A percentile compares a stretch with the other conserved stretches of the same genome.
Conservation (phyloP, 176 grass and related monocot species). For the Themeda triandra region DNA sequence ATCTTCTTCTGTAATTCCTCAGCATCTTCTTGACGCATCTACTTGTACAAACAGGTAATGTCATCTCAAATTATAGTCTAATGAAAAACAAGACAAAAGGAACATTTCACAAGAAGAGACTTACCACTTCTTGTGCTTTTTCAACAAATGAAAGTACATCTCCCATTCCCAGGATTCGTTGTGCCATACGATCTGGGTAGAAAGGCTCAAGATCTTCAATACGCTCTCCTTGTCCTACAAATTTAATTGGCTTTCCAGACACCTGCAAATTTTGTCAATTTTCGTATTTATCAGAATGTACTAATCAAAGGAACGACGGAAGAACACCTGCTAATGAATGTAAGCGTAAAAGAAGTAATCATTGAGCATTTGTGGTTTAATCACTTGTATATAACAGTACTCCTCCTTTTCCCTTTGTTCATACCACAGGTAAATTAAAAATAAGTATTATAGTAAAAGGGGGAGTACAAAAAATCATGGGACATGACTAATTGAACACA, state of each 20-base stretch:
- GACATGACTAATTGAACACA: not conserved
- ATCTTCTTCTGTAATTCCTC: constrained; percentile 98
- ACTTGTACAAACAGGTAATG: constrained; percentile 35
- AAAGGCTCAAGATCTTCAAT: constrained; percentile 92
- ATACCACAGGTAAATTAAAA: not conserved
- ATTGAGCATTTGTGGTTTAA: not conserved
- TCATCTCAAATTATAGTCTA: not conserved
- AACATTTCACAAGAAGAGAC: constrained; percentile 12
- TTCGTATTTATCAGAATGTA: not conserved
- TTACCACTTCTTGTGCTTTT: constrained; percentile 97
- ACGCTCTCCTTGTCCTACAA: constrained; percentile 77
- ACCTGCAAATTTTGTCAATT: constrained; percentile 46
- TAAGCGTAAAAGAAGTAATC: not conserved
- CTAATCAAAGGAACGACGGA: not conserved
- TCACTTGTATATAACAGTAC: not conserved
- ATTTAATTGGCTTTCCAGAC: constrained; percentile 94
- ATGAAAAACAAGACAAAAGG: constrained; percentile 11
- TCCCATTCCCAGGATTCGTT: constrained; percentile 87
- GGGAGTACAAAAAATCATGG: not conserved
- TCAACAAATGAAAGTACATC: constrained; percentile 99
- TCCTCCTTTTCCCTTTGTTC: not conserved
- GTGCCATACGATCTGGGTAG: constrained; percentile 96
- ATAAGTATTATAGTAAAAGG: not conserved
- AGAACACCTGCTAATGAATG: not conserved
- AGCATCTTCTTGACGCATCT: constrained; percentile 97